These are phyloP conservation scores for Lagerstroemia speciosa DNA, from an alignment of 345 rosid species.

Conservation along the genomic window DNA sequence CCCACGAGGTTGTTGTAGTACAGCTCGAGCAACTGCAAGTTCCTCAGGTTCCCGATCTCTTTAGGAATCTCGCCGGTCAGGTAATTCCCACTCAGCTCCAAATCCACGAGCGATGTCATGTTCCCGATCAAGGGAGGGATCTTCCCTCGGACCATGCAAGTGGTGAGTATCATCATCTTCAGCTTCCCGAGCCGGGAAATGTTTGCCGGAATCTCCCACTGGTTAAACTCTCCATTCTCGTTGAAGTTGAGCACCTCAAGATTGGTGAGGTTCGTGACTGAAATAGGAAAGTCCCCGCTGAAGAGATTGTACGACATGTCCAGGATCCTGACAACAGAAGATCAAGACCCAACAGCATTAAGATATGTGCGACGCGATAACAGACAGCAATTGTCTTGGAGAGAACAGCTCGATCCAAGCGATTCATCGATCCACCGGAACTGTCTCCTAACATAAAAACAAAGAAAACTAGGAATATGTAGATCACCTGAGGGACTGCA, in stretches of 20 bases:
- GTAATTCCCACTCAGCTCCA: slow-evolving; percentile 75
- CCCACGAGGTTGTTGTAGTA: slow-evolving; percentile 77
- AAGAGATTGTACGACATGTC: slow-evolving; percentile 66
- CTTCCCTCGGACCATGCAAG: slow-evolving; percentile 52
- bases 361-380: not conserved
- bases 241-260: slow-evolving; percentile 48
- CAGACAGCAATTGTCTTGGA: not conserved
- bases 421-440: no score
- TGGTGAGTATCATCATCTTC: slow-evolving; percentile 48
- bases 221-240: slow-evolving; percentile 33
- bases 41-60: slow-evolving; percentile 64
- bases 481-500: slow-evolving; percentile 32
- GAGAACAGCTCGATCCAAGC: not conserved
- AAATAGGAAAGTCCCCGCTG: slow-evolving; percentile 55
- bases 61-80: slow-evolving; percentile 57
- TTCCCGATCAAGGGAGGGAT: slow-evolving; percentile 73
- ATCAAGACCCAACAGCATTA: not conserved
- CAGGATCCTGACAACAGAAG: slow-evolving; percentile 19
- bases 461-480: not conserved
- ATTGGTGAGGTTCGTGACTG: slow-evolving; percentile 50
- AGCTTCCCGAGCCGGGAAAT: slow-evolving; percentile 51
- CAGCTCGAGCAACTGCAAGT: slow-evolving; percentile 69
- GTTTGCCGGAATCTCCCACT: slow-evolving; percentile 47
- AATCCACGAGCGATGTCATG: slow-evolving; percentile 77
- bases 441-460: no score